Base-by-base conservation (phyloP, 768 basidiomycete species). In the Lyophyllum shimeji region DNA sequence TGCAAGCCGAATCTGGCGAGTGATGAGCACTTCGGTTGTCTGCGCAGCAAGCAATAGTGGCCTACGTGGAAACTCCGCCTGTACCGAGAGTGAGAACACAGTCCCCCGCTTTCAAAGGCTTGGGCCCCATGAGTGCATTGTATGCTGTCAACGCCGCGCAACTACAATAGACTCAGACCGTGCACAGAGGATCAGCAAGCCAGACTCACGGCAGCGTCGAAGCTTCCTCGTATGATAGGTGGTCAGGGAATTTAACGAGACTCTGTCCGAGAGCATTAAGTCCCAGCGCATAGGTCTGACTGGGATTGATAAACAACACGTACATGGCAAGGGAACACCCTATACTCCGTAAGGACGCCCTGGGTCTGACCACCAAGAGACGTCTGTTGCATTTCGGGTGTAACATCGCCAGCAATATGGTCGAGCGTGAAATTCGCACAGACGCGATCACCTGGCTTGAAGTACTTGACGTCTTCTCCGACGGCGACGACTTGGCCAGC, bases 61-160 rank as follows among this genome's bases (percentile, higher is more conserved):
- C 75, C 29, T 57, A 79, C 76, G 77, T 75, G 0, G 80, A 80
- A 2, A 82, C 81, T 18, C 80, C 80, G 1, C 82, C 82, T 1
- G 79, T 81, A 23, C 81, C 81, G 20, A 77, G 74, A 15, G 17
- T 71, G 40, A 84, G 76, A 25, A 86, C 81, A n/a, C 72, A 75
- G 57, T 86, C 83, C 15, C 86, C 86, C 15, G 79, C 81, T 63
- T 83, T 80, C 57, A 86, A 56, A 18, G 81, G 76, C 7, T 67
- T 66, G 0, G 74, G 72, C 3, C 84, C 82, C 58, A 74, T 60
- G 46, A 88, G 68, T 4, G 80, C 80, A 56, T 82, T 85, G 71
- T 86, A 89, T 0, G 87, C 84, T 0, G 85, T 89, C 52, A 88
- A 60, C 2, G 78, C 85, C 4, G 84, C 84, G 57, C 81, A 84